These are phyloP conservation scores for Aspergillus nanangensis DNA, from an alignment of 495 filamentous ascomycete species.

Conservation along the genomic window DNA sequence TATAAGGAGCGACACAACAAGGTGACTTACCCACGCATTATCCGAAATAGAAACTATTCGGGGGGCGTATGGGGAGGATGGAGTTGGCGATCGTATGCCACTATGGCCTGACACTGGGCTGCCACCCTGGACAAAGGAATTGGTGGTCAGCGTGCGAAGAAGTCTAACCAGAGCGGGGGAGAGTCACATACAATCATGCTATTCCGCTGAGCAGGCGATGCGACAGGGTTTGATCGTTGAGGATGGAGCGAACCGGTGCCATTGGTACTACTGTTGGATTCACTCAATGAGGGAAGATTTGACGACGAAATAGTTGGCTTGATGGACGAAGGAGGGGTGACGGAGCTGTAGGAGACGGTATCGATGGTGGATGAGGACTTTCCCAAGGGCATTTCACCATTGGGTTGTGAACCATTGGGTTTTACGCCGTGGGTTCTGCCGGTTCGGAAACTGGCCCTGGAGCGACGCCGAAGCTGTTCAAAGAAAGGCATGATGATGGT, in stretches of 20 bases:
- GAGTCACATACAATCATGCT: constrained; percentile 41
- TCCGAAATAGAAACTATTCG: constrained; percentile 71
- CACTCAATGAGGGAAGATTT: constrained; percentile 50
- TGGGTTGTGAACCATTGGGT: constrained; percentile 37
- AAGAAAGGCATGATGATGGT: constrained; percentile 57
- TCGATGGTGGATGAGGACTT: constrained; percentile 64
- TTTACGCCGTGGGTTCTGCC: constrained; percentile 52
- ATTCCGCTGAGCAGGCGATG: constrained; percentile 44
- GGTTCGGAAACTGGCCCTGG: constrained; percentile 60
- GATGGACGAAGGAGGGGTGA: constrained; percentile 58
- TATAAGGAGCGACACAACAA: neutral
- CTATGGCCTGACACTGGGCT: constrained; percentile 49
- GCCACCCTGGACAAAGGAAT: constrained; percentile 22
- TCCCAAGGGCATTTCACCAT: constrained; percentile 45
- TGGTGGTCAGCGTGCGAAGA: neutral
- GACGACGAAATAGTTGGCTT: constrained; percentile 49
- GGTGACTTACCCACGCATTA: constrained; percentile 66
- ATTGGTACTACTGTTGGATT: constrained; percentile 29
- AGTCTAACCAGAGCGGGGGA: neutral
- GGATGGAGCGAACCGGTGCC: constrained; percentile 32
- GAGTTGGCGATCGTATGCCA: constrained; percentile 44
- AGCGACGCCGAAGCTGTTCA: constrained; percentile 71
- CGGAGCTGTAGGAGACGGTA: constrained; percentile 49
- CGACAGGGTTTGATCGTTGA: constrained; percentile 41
- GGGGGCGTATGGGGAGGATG: constrained; percentile 73